phyloP scores from a whole-genome alignment of 768 basidiomycete species.

The Agrocybe pediades region DNA sequence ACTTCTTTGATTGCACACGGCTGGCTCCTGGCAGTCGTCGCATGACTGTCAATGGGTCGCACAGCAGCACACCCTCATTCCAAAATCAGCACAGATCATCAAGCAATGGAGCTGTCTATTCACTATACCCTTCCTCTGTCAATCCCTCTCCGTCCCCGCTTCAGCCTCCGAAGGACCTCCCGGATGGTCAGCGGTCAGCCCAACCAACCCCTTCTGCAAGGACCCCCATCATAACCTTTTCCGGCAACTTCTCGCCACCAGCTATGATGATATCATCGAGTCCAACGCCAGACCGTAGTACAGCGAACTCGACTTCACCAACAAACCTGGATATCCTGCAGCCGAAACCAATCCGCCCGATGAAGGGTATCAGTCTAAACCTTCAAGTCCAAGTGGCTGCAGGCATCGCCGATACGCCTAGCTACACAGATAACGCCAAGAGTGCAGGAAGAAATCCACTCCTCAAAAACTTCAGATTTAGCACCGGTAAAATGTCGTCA shows the following conservation, averaged over 20 bases:
- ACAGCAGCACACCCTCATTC: constrained; percentile 1
- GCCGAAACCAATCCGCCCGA: constrained; percentile 24
- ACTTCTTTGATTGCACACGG: constrained; percentile 25
- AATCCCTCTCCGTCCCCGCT: constrained; percentile 7
- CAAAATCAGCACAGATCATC: background rate
- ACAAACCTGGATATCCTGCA: constrained; percentile 14
- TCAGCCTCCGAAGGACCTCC: background rate
- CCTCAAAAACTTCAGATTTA: constrained; percentile 9
- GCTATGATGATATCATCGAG: background rate
- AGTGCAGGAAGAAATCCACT: constrained; percentile 14
- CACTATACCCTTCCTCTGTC: constrained; percentile 6
- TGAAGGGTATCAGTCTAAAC: constrained; percentile 21
- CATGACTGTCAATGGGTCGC: constrained; percentile 22
- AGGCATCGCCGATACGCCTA: constrained; percentile 9
- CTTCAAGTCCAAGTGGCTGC: constrained; percentile 23
- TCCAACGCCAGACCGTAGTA: background rate
- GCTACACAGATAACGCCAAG: constrained; percentile 7
- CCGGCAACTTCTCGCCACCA: constrained; percentile 10
- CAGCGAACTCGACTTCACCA: background rate
- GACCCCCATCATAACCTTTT: background rate
- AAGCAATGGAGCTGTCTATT: constrained; percentile 2
- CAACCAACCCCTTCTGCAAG: background rate
- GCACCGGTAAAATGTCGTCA: constrained; percentile 7
- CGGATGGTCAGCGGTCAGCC: background rate
- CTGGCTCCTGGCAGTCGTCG: constrained; percentile 22